Percentiles rank a stretch among this genome's conserved stretches.
phyloP scores from a whole-genome alignment of 345 rosid genomes.

The Isatis tinctoria region DNA sequence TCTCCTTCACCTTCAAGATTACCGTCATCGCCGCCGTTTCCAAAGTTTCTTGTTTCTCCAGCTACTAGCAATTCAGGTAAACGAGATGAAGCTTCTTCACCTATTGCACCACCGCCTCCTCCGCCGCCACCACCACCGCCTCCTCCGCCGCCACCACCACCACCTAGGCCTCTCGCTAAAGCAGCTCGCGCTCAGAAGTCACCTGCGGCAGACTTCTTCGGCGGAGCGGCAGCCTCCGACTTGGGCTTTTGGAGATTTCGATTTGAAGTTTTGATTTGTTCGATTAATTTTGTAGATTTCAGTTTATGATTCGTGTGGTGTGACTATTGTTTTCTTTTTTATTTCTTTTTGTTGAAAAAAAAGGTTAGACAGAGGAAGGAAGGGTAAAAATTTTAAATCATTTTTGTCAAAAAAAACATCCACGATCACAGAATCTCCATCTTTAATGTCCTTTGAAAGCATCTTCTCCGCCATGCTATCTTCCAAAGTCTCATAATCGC shows the following conservation, averaged over 20 bases:
- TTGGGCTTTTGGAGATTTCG: too few relatives aligned
- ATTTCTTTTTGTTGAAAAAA: too few relatives aligned
- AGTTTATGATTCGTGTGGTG: too few relatives aligned
- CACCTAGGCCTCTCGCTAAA: conserved; percentile 44
- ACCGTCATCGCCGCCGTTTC: conserved; percentile 3
- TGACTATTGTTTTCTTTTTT: too few relatives aligned
- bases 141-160: conserved; percentile 61
- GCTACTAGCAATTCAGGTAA: conserved; percentile 20
- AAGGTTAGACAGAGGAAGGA: too few relatives aligned
- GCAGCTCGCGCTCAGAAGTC: conserved; percentile 45
- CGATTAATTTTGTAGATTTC: too few relatives aligned
- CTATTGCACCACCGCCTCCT: conserved; percentile 46
- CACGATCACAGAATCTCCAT: conserved; percentile 86
- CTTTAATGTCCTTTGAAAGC: conserved; percentile 91
- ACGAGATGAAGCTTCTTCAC: conserved; percentile 28
- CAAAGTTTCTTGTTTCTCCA: conserved; percentile 34
- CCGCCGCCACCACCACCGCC: conserved; percentile 69
- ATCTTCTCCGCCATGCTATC: conserved; percentile 99
- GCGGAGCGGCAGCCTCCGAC: too few relatives aligned
- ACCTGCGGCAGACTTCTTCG: too few relatives aligned
- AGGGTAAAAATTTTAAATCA: too few relatives aligned
- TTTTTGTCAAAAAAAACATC: too few relatives aligned
- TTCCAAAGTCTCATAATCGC: conserved; percentile 91
- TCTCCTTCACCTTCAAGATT: conserved; percentile 23
- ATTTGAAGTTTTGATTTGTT: too few relatives aligned